Conservation (phyloP, 371 early-diverging fungal species). For the Capillidium rhysosporum region DNA sequence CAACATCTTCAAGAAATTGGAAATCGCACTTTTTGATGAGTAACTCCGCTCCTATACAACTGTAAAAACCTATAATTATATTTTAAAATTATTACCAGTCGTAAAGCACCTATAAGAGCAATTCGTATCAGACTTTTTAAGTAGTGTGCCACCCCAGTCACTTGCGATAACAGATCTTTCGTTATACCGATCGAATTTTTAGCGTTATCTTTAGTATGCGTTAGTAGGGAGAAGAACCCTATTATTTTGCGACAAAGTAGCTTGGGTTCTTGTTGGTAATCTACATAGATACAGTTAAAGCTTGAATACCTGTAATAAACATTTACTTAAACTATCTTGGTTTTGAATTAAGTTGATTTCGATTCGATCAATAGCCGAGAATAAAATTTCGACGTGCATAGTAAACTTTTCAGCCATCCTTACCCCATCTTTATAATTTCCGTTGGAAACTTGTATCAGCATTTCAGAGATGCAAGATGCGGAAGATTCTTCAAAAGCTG, state of each 20-base stretch:
- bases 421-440: constrained; percentile 60
- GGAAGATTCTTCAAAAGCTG: constrained; percentile 90
- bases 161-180: constrained; percentile 72
- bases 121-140: constrained; percentile 78
- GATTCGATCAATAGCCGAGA: constrained; percentile 71
- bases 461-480: constrained; percentile 94
- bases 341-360: constrained; percentile 30
- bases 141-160: constrained; percentile 82
- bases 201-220: constrained; percentile 51
- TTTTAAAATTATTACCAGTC: constrained; percentile 30
- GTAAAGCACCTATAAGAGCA: constrained; percentile 70
- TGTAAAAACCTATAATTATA: not conserved
- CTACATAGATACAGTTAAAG: constrained; percentile 11
- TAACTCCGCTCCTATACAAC: constrained; percentile 17
- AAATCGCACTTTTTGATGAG: constrained; percentile 18
- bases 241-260: constrained; percentile 79
- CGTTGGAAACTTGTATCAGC: constrained; percentile 77
- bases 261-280: constrained; percentile 68
- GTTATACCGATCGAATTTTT: constrained; percentile 50
- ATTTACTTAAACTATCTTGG: constrained; percentile 5
- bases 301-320: not conserved
- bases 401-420: constrained; percentile 81
- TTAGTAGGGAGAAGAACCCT: constrained; percentile 75
- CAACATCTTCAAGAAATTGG: constrained; percentile 27
- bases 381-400: constrained; percentile 78